Conservation (phyloP, 768 basidiomycete species). For the Lactarius sanguifluus region DNA sequence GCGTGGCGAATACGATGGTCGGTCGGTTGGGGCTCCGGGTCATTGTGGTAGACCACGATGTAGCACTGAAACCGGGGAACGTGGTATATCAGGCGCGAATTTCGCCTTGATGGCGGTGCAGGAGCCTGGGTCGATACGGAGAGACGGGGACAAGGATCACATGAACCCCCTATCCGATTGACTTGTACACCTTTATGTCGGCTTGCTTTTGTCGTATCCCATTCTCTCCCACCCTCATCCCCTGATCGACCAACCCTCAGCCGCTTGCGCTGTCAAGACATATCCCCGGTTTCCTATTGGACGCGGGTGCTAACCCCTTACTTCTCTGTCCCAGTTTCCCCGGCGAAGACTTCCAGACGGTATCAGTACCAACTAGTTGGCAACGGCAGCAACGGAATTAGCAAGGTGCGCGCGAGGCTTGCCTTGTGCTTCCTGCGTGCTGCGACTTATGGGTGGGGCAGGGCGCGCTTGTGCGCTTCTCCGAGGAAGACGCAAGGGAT, state of each 20-base stretch:
- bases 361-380: constrained; percentile 64
- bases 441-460: constrained; percentile 32
- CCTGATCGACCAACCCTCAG: background rate
- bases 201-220: background rate
- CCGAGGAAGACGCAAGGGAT: constrained; percentile 48
- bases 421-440: background rate
- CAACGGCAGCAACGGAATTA: constrained; percentile 48
- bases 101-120: background rate
- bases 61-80: background rate
- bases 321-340: constrained; percentile 23
- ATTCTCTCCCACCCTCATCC: background rate
- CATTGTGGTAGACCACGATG: background rate
- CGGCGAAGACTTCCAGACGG: constrained; percentile 52
- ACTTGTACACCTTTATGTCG: too few relatives aligned
- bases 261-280: background rate
- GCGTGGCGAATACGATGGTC: background rate
- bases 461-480: constrained; percentile 85
- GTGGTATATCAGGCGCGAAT: background rate
- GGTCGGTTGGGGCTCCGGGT: background rate
- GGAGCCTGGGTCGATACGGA: background rate
- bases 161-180: background rate
- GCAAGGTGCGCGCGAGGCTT: constrained; percentile 46
- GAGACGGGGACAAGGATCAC: background rate
- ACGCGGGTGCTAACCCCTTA: background rate
- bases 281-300: background rate